Evolutionary conservation across 495 filamentous ascomycete genomes (phyloP).

Genomic region (Penicillium herquei): DNA sequence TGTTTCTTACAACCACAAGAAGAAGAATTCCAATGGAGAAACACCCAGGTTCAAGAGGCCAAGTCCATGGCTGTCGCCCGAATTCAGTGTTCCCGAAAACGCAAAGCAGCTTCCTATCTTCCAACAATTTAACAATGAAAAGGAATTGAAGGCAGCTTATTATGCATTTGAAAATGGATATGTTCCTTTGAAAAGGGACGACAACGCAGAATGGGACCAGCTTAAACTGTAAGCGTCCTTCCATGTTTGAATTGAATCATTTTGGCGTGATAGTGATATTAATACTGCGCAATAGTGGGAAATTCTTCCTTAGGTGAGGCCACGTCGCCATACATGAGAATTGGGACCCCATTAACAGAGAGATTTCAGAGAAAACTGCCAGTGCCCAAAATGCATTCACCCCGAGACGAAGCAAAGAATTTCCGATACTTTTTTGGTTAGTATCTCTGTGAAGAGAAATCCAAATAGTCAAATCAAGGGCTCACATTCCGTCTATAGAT

Average conservation of each 20-base stretch:
- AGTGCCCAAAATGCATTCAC: conserved; percentile 70
- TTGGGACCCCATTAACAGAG: no score
- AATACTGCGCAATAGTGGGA: conserved; percentile 8
- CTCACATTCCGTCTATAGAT: conserved; percentile 36
- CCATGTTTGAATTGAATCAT: background rate
- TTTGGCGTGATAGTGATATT: no score
- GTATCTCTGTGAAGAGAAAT: background rate
- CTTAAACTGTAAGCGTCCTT: conserved; percentile 5
- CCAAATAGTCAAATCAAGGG: background rate
- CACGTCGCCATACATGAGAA: no score
- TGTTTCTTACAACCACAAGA: background rate
- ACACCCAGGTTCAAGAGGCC: background rate
- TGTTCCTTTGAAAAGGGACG: background rate
- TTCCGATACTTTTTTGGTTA: conserved; percentile 68
- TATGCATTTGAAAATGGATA: background rate
- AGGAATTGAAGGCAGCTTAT: background rate
- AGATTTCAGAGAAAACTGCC: conserved; percentile 71
- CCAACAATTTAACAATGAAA: background rate
- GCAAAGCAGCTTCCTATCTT: background rate
- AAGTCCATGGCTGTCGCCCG: background rate
- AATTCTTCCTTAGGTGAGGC: conserved; percentile 23
- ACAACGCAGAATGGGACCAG: background rate
- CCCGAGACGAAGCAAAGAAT: conserved; percentile 73
- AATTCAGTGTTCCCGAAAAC: background rate
- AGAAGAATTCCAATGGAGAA: background rate